Evolutionary conservation across 345 rosid species (phyloP).

Genomic region (Brassica rapa): DNA sequence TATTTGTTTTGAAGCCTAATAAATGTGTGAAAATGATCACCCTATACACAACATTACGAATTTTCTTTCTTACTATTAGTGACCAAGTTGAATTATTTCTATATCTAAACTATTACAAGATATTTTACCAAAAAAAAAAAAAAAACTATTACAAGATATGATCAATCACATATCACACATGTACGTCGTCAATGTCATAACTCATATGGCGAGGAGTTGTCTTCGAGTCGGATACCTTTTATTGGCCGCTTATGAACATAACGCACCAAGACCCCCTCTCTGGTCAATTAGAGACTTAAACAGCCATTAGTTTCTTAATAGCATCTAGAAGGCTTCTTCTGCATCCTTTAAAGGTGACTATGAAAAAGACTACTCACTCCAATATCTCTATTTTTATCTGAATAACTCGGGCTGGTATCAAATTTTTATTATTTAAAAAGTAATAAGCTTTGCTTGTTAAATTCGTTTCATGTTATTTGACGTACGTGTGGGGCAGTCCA

Average conservation of each 20-base stretch:
- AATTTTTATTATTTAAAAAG: neutral
- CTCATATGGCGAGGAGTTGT: neutral
- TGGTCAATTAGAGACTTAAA: neutral
- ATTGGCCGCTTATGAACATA: neutral
- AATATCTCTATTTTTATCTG: neutral
- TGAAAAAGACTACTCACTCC: neutral
- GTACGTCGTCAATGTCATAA: neutral
- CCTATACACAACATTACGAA: neutral
- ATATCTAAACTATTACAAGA: neutral
- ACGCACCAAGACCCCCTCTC: neutral
- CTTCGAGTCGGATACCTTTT: neutral
- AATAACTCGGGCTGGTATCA: neutral
- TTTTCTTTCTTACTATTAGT: neutral
- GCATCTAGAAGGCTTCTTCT: neutral
- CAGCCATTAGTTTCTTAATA: neutral
- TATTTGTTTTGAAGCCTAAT: neutral
- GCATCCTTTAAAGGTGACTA: neutral
- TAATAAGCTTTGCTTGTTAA: neutral
- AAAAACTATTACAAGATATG: neutral
- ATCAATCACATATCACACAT: neutral
- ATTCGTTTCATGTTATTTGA: neutral
- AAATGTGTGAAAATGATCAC: neutral
- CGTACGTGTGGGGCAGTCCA: slow-evolving; percentile 7
- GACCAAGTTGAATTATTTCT: neutral
- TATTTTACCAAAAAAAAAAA: no score